These are phyloP conservation scores for Selenicereus undatus DNA, from an alignment of 148 eudicot species.

Conservation along the genomic window DNA sequence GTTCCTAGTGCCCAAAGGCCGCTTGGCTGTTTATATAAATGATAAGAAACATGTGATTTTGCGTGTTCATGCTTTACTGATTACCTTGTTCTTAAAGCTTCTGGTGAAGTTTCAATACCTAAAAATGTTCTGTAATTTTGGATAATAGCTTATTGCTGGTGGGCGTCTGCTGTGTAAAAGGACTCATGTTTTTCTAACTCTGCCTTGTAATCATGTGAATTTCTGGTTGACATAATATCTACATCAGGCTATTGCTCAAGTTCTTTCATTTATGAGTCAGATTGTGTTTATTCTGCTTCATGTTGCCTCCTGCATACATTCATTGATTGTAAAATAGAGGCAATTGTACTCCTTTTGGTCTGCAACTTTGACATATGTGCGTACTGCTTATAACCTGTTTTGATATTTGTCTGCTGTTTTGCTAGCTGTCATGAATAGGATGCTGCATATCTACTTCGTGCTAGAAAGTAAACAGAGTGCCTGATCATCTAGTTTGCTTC, in stretches of 20 bases:
- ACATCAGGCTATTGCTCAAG: no score
- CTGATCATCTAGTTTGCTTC: background rate
- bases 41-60: background rate
- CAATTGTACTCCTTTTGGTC: background rate
- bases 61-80: background rate
- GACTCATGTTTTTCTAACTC: background rate
- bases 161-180: background rate
- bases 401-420: background rate
- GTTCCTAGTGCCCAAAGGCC: background rate
- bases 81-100: background rate
- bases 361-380: background rate
- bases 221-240: no score
- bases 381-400: background rate
- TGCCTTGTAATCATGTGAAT: no score
- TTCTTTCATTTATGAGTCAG: background rate
- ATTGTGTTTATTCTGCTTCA: background rate
- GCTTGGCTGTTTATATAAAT: background rate
- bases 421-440: background rate
- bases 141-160: background rate
- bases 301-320: background rate
- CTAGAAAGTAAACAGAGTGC: background rate
- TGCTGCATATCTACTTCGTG: background rate
- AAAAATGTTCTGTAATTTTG: background rate
- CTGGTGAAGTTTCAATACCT: background rate
- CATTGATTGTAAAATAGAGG: background rate